These are phyloP conservation scores for Xylariaceae sp. DNA, from an alignment of 2,329 filamentous ascomycete genomes.

Conservation along the genomic window DNA sequence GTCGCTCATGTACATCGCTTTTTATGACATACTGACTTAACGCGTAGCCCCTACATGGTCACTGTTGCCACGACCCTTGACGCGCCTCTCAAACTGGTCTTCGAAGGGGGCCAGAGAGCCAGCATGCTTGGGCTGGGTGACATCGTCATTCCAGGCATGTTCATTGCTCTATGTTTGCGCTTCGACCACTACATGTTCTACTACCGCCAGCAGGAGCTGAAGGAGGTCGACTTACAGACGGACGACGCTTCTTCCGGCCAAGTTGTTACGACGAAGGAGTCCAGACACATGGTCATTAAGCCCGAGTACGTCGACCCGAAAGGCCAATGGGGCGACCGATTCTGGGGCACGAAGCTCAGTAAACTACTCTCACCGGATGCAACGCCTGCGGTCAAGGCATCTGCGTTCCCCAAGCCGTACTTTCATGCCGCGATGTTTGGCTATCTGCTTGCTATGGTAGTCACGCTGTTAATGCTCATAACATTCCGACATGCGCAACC, in stretches of 20 bases:
- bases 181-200: slow-evolving; percentile 89
- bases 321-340: slow-evolving; percentile 74
- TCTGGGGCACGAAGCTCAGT: slow-evolving; percentile 58
- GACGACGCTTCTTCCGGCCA: slow-evolving; percentile 31
- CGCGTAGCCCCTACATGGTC: slow-evolving; percentile 67
- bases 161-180: slow-evolving; percentile 81
- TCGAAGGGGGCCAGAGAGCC: slow-evolving; percentile 58
- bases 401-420: slow-evolving; percentile 73
- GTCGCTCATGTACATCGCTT: slow-evolving; percentile 27
- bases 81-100: slow-evolving; percentile 87
- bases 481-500: slow-evolving; percentile 79
- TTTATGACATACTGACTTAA: slow-evolving; percentile 18
- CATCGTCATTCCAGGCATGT: slow-evolving; percentile 85
- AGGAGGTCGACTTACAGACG: slow-evolving; percentile 32
- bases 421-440: slow-evolving; percentile 73
- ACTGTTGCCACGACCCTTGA: slow-evolving; percentile 85
- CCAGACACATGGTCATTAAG: slow-evolving; percentile 46
- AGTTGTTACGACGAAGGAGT: slow-evolving; percentile 34
- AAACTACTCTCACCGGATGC: slow-evolving; percentile 28
- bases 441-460: slow-evolving; percentile 72
- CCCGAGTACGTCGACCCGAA: slow-evolving; percentile 53
- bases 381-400: slow-evolving; percentile 36
- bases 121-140: slow-evolving; percentile 93
- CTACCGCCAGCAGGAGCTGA: slow-evolving; percentile 54
- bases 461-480: slow-evolving; percentile 71